Base-by-base conservation (phyloP, 2,329 filamentous ascomycete species). In the Calonectria henricotiae region DNA sequence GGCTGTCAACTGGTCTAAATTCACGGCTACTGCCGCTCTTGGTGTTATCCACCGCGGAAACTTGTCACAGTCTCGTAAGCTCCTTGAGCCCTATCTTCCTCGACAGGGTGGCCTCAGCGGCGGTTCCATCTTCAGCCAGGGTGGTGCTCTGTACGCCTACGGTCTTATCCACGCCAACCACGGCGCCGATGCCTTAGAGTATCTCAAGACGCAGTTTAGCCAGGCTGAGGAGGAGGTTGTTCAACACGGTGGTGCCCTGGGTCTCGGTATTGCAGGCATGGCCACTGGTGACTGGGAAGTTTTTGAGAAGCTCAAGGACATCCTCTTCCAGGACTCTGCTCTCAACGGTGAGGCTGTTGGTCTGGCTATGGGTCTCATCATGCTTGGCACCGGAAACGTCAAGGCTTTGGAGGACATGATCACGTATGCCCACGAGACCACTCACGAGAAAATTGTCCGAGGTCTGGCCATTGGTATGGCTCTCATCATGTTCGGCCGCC, bases 1-100 rank as follows among this genome's bases (percentile, higher is more conserved):
- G 86, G 96, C 96, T 30, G 95, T 98, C 58, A 99, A 99, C 85
- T 99, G 96, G 96, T 98, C 95, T 71, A 99, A 99, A 82, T 99
- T 99, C 82, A 98, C 96, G 0, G 96, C 96, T 15, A 99, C 96
- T 5, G 96, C 96, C 67, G 96, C 96, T 8, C 87, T 99, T 6
- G 96, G 96, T 82, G 96, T 98, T 62, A 98, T 99, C 73, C 96
- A 99, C 83, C 93, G 95, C 54, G 96, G 96, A 67, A 99, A 99
- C 82, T 87, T 99, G 69, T 93, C 93, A 27, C 96, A 99, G 79
- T 96, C 95, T 1, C 91, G 95, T 79, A 98, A 98, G 85, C 89
- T 99, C 2, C 88, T 99, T 15, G 95, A 98, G 79, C 96, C 96
- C 3, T 99, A 99, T 79, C 90, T 99, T 9, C 96, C 96, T 15